Base-by-base conservation (phyloP, 306 rosid genomes). In the Quercus robur region DNA sequence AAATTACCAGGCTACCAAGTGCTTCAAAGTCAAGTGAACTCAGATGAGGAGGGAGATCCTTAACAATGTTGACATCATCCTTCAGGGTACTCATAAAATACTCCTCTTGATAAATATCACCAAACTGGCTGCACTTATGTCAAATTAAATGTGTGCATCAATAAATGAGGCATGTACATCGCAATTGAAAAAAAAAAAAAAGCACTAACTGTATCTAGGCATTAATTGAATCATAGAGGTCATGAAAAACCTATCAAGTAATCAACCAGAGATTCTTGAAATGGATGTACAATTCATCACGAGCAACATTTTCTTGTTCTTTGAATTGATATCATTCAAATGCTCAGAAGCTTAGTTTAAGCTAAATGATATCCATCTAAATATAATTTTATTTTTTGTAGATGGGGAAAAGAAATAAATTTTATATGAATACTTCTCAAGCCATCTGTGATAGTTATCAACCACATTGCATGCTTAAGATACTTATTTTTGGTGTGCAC, bases 51-150 rank as follows among this genome's bases (percentile, higher is more conserved):
- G 99, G 99, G 61, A 95, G 90, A 74, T 95, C 99, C 83, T 88
- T 91, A 77, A 84, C 93, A 63, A 95, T 75, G 26, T 68, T 62
- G 58, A 95, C 55, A 63, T 93, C 97, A 81, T 87, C 93, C 87
- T 83, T 90, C 89, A 95, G 71, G 56, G 78, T 68, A 68, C 90
- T 80, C 52, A 90, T 90, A 85, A 95, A 93, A 84, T 95, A 84
- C 21, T 90, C 88, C 81, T 89, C 99, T 82, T 91, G 99, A 84
- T 93, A 93, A 75, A 95, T 93, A 86, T 95, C 98, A 80, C 92
- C 92, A 85, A 95, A 93, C 78, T 95, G 97, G 85, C 99, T 95
- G 94, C 89, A 83, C 6, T 74, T 64, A 62, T 55, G 70, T 71
- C 33, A 44, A 71, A 76, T 70, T 28, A 20, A 67, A 30, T 63